A percentile compares a stretch with the other conserved stretches of the same genome.
Conservation (phyloP, 352 stramenopile genomes). For the Globisporangium spiculum region DNA sequence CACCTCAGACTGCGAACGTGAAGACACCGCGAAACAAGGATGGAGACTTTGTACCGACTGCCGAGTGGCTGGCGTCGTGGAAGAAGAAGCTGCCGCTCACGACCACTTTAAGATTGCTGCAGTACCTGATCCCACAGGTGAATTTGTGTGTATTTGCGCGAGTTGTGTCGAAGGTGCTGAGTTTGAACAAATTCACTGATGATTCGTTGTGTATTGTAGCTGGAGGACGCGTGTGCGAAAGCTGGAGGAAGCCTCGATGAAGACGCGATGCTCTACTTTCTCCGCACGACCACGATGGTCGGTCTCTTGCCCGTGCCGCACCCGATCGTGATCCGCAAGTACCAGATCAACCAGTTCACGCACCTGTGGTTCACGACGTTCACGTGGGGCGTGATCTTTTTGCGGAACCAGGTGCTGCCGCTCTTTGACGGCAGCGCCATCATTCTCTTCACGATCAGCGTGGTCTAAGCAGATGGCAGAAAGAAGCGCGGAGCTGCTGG, state of each 20-base stretch:
- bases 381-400: slow-evolving; percentile 98
- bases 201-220: slow-evolving; percentile 19
- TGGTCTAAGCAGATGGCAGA: slow-evolving; percentile 45
- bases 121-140: slow-evolving; percentile 93
- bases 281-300: slow-evolving; percentile 98
- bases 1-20: background rate
- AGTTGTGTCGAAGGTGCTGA: background rate
- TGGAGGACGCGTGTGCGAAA: slow-evolving; percentile 75
- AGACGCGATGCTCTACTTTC: slow-evolving; percentile 94
- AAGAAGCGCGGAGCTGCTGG: background rate
- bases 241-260: slow-evolving; percentile 91
- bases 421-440: slow-evolving; percentile 97
- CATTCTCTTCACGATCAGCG: slow-evolving; percentile 93
- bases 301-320: slow-evolving; percentile 96
- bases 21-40: slow-evolving; percentile 39
- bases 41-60: slow-evolving; percentile 84
- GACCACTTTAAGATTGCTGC: slow-evolving; percentile 93
- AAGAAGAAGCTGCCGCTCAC: slow-evolving; percentile 95
- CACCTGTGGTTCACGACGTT: slow-evolving; percentile 99
- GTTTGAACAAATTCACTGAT: background rate
- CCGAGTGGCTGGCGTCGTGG: slow-evolving; percentile 93
- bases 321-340: slow-evolving; percentile 98
- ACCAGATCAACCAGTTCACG: slow-evolving; percentile 99
- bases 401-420: slow-evolving; percentile 95
- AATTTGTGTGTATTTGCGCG: background rate